These are phyloP conservation scores for Jaapia argillacea DNA, from an alignment of 768 basidiomycete species.

Conservation along the genomic window DNA sequence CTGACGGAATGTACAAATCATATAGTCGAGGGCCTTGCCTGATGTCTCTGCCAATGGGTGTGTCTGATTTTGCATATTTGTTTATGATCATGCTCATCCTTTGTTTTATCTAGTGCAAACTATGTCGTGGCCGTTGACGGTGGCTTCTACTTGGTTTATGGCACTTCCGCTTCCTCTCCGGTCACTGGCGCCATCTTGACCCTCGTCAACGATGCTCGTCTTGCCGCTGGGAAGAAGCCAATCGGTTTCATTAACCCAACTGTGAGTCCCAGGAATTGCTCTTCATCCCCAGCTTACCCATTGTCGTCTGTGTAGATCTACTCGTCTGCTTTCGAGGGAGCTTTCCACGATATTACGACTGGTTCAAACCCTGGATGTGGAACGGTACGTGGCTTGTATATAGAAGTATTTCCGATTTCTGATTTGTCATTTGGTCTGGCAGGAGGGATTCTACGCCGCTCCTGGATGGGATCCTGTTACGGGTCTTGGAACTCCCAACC, in stretches of 20 bases:
- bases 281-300: background rate
- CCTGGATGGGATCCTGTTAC: constrained; percentile 28
- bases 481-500: constrained; percentile 18
- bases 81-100: background rate
- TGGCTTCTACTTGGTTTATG: constrained; percentile 7
- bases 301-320: constrained; percentile 28
- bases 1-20: background rate
- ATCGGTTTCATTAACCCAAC: background rate
- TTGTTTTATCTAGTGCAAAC: background rate
- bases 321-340: constrained; percentile 25
- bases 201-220: background rate
- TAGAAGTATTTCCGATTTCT: background rate
- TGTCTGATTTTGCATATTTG: background rate
- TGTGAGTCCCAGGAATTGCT: too few species aligned
- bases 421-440: constrained; percentile 5
- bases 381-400: constrained; percentile 5
- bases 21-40: background rate
- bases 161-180: background rate
- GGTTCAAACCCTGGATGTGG: constrained; percentile 37
- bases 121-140: constrained; percentile 1
- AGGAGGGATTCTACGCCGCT: constrained; percentile 20
- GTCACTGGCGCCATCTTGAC: background rate
- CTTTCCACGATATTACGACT: constrained; percentile 39
- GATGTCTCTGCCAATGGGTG: constrained; percentile 5
- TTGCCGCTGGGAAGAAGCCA: background rate